A percentile compares a stretch with the other conserved stretches of the same genome.
phyloP scores from a whole-genome alignment of 2,329 filamentous ascomycete genomes.

The Dothistroma pini region DNA sequence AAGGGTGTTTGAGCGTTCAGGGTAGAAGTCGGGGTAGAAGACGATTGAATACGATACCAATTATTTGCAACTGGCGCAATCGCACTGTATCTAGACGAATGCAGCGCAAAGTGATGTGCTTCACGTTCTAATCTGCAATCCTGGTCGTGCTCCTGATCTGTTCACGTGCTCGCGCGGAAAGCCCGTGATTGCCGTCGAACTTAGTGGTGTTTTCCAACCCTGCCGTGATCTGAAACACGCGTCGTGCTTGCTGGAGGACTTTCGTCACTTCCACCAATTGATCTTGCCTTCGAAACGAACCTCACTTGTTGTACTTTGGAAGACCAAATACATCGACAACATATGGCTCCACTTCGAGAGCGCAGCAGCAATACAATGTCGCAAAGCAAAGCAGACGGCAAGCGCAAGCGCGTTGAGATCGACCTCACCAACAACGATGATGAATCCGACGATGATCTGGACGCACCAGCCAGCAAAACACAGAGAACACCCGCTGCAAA shows the following conservation, averaged over 20 bases:
- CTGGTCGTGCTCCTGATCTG: not conserved
- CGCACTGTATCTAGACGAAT: not conserved
- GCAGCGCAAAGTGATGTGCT: not conserved
- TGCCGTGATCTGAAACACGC: not conserved
- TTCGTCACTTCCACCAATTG: not conserved
- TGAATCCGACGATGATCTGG: slow-evolving; percentile 7
- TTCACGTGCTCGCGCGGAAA: not conserved
- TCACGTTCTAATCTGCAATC: not conserved
- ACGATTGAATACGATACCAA: slow-evolving; percentile 2
- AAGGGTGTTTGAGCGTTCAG: not conserved
- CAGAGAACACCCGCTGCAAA: not conserved
- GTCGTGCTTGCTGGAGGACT: not conserved
- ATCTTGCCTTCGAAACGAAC: not conserved
- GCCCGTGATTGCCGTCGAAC: not conserved
- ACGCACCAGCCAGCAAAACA: slow-evolving; percentile 1
- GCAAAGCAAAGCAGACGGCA: slow-evolving; percentile 4
- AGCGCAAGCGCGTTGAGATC: slow-evolving; percentile 24
- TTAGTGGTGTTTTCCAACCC: not conserved
- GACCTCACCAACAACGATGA: slow-evolving; percentile 23
- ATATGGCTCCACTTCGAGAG: not conserved
- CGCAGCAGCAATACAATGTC: slow-evolving; percentile 1
- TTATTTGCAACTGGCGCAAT: not conserved
- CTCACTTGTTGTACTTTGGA: not conserved
- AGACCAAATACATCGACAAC: not conserved
- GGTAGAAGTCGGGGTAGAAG: not conserved